Evolutionary conservation across 2,329 filamentous ascomycete genomes (phyloP).

Genomic region (Xylariaceae sp.): DNA sequence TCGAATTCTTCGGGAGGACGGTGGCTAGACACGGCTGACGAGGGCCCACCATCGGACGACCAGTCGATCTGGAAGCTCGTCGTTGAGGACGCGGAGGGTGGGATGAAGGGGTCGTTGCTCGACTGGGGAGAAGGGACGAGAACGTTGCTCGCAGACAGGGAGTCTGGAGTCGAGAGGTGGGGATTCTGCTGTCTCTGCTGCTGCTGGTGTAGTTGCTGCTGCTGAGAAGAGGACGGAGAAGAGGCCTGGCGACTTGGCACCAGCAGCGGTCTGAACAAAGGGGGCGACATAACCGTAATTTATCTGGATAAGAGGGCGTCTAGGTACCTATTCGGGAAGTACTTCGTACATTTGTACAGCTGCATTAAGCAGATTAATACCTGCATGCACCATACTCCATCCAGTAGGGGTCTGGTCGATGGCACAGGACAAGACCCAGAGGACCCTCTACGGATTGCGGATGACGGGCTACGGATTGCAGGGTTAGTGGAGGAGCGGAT

Average conservation of each 20-base stretch:
- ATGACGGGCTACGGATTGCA: background rate
- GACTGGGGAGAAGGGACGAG: conserved; percentile 4
- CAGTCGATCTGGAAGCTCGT: conserved; percentile 34
- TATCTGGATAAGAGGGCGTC: background rate
- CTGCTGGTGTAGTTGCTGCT: conserved; percentile 16
- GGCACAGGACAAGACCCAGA: too few relatives aligned
- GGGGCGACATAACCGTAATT: conserved; percentile 26
- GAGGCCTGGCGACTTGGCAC: conserved; percentile 15
- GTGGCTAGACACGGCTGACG: conserved; percentile 22
- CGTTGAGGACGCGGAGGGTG: conserved; percentile 32
- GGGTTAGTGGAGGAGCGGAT: too few relatives aligned
- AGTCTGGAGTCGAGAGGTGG: conserved; percentile 9
- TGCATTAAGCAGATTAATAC: background rate
- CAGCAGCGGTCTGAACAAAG: conserved; percentile 22
- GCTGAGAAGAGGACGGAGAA: conserved; percentile 14
- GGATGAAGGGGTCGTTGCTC: conserved; percentile 28
- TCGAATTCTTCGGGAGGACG: conserved; percentile 44
- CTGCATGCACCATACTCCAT: background rate
- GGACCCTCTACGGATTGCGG: background rate
- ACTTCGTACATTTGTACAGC: background rate
- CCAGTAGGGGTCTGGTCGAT: background rate
- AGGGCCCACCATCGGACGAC: conserved; percentile 28
- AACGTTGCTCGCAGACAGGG: conserved; percentile 9
- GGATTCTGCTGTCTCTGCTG: conserved; percentile 20
- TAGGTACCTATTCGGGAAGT: background rate